Base-by-base conservation (phyloP, 176 grass and related monocot genomes). In the Oryza brachyantha region DNA sequence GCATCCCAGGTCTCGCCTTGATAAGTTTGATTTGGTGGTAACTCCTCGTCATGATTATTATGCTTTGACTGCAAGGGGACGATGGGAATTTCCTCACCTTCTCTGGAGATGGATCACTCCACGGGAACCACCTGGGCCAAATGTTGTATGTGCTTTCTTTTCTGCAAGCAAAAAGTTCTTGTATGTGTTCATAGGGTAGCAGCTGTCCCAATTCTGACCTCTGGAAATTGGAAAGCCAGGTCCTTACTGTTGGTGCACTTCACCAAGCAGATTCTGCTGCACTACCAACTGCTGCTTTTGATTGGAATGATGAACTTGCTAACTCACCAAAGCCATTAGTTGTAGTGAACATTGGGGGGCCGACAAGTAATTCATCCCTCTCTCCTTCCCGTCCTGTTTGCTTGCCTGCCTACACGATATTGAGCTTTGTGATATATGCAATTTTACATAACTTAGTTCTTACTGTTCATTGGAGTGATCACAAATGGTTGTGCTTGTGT, bases 1-100 rank as follows among this genome's bases (percentile, higher is more conserved):
- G 68, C 96, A 98, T 75, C 96, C 96, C 58, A 85, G 96, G 52
- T 92, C 70, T 79, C 52, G 36, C n/a, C 85, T 98, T 67, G 72
- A 85, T 75, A 93, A 90, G 80, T 99, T 99, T 81, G 92, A 99
- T 75, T 84, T 94, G 42, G 96, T 93, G 3, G 87, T 89, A 64
- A 95, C 92, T 76, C 92, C 96, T 74, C 85, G 62, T 50, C 96
- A 95, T 89, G 96, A 95, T 84, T 98, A 89, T 74, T 91, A 95
- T 81, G 87, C 92, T 85, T 84, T 98, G 43, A 98, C 96, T 57
- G 83, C 88, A 39, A 94, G 69, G 75, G 92, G 96, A 68, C 90
- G 91, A 52, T 63, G 83, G 63, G 96, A 94, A 80, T 81, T 87
- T 28, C 90, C 90, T 22, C 24, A 66, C 4, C 73, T 91, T 87